Percentiles rank a stretch among this genome's conserved stretches.
These are phyloP conservation scores for Gilbertella persicaria DNA, from an alignment of 371 early-diverging fungal species.

Conservation along the genomic window DNA sequence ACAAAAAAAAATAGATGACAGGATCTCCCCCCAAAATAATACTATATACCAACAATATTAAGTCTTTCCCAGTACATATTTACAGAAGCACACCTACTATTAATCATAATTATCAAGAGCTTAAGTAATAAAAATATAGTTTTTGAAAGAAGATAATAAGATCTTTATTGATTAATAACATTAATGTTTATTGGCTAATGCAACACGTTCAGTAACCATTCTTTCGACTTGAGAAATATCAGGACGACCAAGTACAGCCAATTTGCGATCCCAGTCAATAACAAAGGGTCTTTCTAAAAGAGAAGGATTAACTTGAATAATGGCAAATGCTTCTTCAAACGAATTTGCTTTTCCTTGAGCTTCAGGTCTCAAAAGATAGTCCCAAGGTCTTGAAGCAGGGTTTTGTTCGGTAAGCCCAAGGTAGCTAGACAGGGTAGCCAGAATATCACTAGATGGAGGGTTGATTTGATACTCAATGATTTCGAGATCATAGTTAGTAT, in stretches of 20 bases:
- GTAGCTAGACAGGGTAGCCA: conserved; percentile 31
- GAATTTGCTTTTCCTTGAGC: conserved; percentile 26
- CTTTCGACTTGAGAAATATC: conserved; percentile 32
- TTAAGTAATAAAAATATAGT: not conserved
- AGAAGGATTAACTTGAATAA: conserved; percentile 40
- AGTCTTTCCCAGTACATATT: no score
- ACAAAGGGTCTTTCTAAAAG: conserved; percentile 51
- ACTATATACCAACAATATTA: no score
- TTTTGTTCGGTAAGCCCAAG: conserved; percentile 26
- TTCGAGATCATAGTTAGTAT: conserved; percentile 28
- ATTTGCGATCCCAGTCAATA: conserved; percentile 43
- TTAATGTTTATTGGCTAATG: not conserved
- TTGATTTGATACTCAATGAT: conserved; percentile 32
- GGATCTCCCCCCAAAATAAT: not conserved
- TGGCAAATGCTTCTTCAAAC: conserved; percentile 32
- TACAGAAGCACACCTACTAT: no score
- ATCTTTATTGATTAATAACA: no score
- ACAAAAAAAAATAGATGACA: not conserved
- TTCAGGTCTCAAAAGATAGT: conserved; percentile 35
- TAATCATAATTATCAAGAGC: no score
- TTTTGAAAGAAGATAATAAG: no score
- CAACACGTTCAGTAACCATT: conserved; percentile 18
- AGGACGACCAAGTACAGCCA: conserved; percentile 53
- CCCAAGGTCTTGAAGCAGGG: conserved; percentile 20
- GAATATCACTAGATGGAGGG: conserved; percentile 28